Conservation (phyloP, 1,284 basidiomycete genomes). For the Schizopora paradoxa region DNA sequence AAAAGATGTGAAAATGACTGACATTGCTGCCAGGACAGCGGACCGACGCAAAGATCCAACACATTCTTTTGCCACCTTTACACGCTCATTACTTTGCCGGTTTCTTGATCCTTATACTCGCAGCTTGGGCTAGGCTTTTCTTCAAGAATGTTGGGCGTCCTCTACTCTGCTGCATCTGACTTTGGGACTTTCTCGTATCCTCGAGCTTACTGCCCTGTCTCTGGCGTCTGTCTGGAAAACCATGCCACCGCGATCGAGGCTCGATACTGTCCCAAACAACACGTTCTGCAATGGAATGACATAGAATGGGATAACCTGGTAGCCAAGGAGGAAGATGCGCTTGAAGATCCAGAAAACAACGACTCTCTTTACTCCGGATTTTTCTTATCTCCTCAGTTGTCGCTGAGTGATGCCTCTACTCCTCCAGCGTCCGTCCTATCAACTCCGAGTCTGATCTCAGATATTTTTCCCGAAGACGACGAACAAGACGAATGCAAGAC, state of each 20-base stretch:
- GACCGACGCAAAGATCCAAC: too few relatives aligned
- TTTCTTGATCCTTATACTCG: too few relatives aligned
- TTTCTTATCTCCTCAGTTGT: neutral
- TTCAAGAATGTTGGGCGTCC: constrained; percentile 16
- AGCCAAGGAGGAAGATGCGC: constrained; percentile 5
- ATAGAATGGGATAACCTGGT: constrained; percentile 15
- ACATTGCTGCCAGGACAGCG: too few relatives aligned
- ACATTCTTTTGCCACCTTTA: too few relatives aligned
- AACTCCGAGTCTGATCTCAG: constrained; percentile 13
- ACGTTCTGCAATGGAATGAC: constrained; percentile 11
- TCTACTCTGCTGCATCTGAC: constrained; percentile 15
- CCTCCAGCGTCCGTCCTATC: constrained; percentile 13
- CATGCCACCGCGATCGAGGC: constrained; percentile 16
- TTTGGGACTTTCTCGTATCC: constrained; percentile 17
- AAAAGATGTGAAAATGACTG: too few relatives aligned
- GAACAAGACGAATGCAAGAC: neutral
- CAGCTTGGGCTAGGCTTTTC: too few relatives aligned
- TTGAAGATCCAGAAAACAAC: constrained; percentile 12
- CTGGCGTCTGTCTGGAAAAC: constrained; percentile 13
- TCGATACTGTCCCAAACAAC: constrained; percentile 15
- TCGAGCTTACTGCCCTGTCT: constrained; percentile 5
- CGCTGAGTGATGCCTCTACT: constrained; percentile 5
- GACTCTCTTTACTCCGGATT: neutral
- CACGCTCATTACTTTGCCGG: too few relatives aligned
- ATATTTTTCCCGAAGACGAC: constrained; percentile 1